Evolutionary conservation across 805 yeast species (phyloP).

Genomic region (Lipomyces lipofer): DNA sequence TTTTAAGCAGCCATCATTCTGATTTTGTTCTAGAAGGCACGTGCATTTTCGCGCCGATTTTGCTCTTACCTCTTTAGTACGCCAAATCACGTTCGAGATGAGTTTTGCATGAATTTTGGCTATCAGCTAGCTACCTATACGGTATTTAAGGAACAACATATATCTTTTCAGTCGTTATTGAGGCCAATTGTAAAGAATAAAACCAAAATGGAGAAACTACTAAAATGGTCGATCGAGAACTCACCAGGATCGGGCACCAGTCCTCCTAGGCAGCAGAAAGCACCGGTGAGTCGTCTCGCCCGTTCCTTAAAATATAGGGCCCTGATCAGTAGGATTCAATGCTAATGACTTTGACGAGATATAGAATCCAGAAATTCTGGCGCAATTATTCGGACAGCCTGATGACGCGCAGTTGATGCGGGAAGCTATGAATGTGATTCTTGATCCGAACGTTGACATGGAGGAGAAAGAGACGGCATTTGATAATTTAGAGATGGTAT

Average conservation of each 20-base stretch:
- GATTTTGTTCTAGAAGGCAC: conserved; percentile 11
- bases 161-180: not conserved
- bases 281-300: conserved; percentile 37
- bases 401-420: conserved; percentile 91
- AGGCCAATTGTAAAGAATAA: no score
- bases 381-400: conserved; percentile 73
- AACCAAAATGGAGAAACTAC: conserved; percentile 72
- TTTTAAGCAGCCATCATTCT: no score
- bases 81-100: not conserved
- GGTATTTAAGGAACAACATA: not conserved
- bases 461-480: conserved; percentile 74
- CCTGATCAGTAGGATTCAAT: not conserved
- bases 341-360: not conserved
- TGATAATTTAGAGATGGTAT: conserved; percentile 82
- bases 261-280: conserved; percentile 63
- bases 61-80: not conserved
- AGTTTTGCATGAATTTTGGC: not conserved
- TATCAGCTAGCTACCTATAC: not conserved
- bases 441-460: conserved; percentile 56
- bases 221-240: conserved; percentile 89
- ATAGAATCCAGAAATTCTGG: conserved; percentile 69
- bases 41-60: conserved; percentile 12
- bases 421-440: conserved; percentile 64
- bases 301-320: not conserved
- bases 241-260: conserved; percentile 66